Evolutionary conservation across 1,139 yeast species (phyloP), one percentile per base, ranked within the genome.

Genomic region (Pichia sp.): DNA sequence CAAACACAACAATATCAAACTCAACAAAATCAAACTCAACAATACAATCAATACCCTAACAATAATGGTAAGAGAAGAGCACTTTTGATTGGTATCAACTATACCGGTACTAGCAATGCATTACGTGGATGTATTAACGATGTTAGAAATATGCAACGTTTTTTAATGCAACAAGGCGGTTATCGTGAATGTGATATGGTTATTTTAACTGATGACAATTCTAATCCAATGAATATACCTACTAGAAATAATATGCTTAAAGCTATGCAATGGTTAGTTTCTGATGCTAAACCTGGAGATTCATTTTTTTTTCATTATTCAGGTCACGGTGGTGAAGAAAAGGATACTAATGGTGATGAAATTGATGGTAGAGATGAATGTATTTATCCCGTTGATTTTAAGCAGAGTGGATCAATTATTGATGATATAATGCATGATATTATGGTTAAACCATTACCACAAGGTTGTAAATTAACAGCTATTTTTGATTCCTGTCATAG

Each of bases 401-500:
- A 87, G 61, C 66, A 61, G 15, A 21, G 43, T 10, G 62, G 61
- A 3, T 82, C 80, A 45, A 76, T 89, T 43, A 73, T 80, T 6
- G 97, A 89, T 61, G 97, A 89, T 62, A 74, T 76, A 27, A 75
- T 89, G 75, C 96, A 89, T 60, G 85, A 74, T 40, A 75, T 83
- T 40, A 69, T 89, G 79, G 96, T 89, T 21, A 71, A 69, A 48
- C 77, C 87, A 0, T 70, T 89, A 51, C 86, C 80, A 23, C 76
- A 81, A 1, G 96, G 97, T 33, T 86, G 88, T 44, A 73, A 94
- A 50, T 70, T 89, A 50, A 89, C 96, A 2, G 95, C 95, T 0
- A 67, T 89, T 51, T 88, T 80, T 57, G 97, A 89, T 64, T 82
- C 94, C 18, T 89, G 97, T 60, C 97, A 89, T 60, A 85, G 95